Evolutionary conservation across 1,139 yeast genomes (phyloP).

Genomic region (Scheffersomyces titani): DNA sequence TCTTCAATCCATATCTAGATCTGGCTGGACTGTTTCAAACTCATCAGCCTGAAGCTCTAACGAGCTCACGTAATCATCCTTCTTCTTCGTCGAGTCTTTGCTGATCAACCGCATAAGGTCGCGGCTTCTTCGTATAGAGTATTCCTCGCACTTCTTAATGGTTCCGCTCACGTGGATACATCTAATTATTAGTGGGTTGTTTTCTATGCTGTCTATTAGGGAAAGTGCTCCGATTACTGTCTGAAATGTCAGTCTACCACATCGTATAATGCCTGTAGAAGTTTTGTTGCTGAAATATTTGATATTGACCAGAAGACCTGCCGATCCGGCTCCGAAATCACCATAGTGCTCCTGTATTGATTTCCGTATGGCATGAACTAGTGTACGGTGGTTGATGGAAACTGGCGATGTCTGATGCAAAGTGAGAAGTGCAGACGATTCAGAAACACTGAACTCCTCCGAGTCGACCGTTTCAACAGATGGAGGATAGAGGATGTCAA

Average conservation of each 20-base stretch:
- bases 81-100: constrained; percentile 3
- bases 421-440: constrained; percentile 39
- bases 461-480: constrained; percentile 8
- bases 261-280: constrained; percentile 81
- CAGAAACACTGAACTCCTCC: constrained; percentile 24
- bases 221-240: constrained; percentile 70
- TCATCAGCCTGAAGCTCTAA: background rate
- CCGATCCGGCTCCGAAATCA: constrained; percentile 72
- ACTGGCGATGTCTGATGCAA: constrained; percentile 54
- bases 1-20: background rate
- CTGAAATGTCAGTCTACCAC: constrained; percentile 66
- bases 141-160: constrained; percentile 78
- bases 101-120: constrained; percentile 38
- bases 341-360: constrained; percentile 68
- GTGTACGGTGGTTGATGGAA: constrained; percentile 41
- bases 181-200: constrained; percentile 55
- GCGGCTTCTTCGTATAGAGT: constrained; percentile 50
- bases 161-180: constrained; percentile 84
- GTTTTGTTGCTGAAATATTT: constrained; percentile 84
- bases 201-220: constrained; percentile 56
- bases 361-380: constrained; percentile 55
- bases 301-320: constrained; percentile 59
- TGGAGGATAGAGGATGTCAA: constrained; percentile 75
- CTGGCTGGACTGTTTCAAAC: background rate
- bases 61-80: background rate